Base-by-base conservation (phyloP, 352 stramenopile species). In the Peronospora destructor region DNA sequence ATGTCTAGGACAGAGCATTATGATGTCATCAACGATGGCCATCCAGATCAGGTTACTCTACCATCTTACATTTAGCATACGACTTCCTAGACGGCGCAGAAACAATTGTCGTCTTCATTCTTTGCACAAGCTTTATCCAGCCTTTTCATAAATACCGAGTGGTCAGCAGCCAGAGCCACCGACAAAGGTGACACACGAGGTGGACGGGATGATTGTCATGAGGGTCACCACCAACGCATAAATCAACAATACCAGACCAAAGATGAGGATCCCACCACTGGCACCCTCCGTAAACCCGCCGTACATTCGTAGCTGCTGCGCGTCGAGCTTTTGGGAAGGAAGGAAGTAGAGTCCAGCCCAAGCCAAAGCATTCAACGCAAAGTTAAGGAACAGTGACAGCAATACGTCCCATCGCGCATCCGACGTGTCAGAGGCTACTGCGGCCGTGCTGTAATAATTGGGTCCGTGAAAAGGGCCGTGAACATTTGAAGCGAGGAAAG, bases 301-400 rank as follows among this genome's bases (percentile, higher is more conserved):
- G 45, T 83, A 85, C 60, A 77, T 80, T 23, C 71, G 77, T 25
- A 85, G 45, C 42, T 85, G 75, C 61, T 88, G 74, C 11, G 74
- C 71, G 34, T 86, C 77, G 0, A 85, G 66, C 55, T 88, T 88
- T 52, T 88, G 77, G 7, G 66, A 66, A 5, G 76, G 76, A n/a
- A 84, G 58, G 56, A 78, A 72, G 42, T 72, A 76, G n/a, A 87
- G 63, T 7, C 71, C 76, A 6, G 80, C 59, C 53, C 64, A 75
- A 3, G 71, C 65, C 37, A 87, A 45, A 25, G 64, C 59, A 46
- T 85, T 87, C 6, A 87, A 54, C 2, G 52, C 64, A 29, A 72
- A 84, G 37, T 69, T 76, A 38, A 83, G 62, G 26, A 79, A 53
- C 12, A 84, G 62, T 41, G 68, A 82, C 13, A 76, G 19, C 26